Evolutionary conservation across 106 monocot genomes (phyloP).

Genomic region (Acorus gramineus): DNA sequence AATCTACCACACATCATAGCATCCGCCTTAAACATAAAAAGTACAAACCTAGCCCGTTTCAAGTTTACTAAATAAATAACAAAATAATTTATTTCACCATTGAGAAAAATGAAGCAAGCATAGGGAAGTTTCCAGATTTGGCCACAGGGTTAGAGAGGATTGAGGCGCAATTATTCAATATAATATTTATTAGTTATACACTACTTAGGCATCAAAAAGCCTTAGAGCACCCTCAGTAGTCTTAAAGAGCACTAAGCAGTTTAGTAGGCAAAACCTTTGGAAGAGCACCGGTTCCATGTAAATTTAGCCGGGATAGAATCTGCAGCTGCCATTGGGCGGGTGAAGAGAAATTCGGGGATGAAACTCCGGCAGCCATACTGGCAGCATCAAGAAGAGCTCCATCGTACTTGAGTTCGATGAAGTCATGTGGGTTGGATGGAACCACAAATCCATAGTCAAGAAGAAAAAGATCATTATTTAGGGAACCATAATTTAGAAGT

Average conservation of each 20-base stretch:
- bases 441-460: constrained; percentile 97
- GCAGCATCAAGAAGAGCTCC: constrained; percentile 76
- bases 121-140: too few species aligned
- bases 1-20: too few species aligned
- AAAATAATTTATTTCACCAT: too few species aligned
- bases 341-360: constrained; percentile 64
- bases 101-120: too few species aligned
- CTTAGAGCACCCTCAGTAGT: too few species aligned
- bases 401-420: constrained; percentile 77
- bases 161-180: too few species aligned
- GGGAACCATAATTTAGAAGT: constrained; percentile 73
- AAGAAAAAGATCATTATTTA: constrained; percentile 87
- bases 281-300: constrained; percentile 56
- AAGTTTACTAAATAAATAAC: too few species aligned
- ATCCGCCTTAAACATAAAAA: too few species aligned
- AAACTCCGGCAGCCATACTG: constrained; percentile 73
- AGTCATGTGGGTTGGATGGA: constrained; percentile 69
- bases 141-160: too few species aligned
- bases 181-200: too few species aligned
- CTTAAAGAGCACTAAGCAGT: neutral
- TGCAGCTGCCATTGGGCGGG: constrained; percentile 75
- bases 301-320: constrained; percentile 60
- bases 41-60: too few species aligned
- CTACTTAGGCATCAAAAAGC: too few species aligned
- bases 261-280: constrained; percentile 42